Percentiles rank a stretch among this genome's conserved stretches.
Conservation (phyloP, 306 rosid species). For the Alnus rubra region DNA sequence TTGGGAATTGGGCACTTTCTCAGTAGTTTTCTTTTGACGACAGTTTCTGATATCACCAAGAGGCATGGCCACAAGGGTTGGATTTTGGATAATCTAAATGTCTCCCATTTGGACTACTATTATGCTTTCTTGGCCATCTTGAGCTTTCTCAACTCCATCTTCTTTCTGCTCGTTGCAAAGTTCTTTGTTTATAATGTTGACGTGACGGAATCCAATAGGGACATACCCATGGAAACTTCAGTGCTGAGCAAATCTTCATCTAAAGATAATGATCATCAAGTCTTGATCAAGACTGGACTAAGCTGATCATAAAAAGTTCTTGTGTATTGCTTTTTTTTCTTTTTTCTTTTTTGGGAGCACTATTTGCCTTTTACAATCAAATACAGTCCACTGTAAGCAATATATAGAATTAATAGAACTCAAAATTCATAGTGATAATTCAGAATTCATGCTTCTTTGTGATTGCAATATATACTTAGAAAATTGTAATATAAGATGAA, state of each 20-base stretch:
- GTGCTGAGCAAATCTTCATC: background rate
- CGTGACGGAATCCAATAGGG: slow-evolving; percentile 25
- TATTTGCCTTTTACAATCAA: no score
- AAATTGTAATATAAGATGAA: no score
- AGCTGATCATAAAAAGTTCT: slow-evolving; percentile 5
- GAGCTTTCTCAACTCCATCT: slow-evolving; percentile 58
- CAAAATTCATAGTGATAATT: no score
- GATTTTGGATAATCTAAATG: slow-evolving; percentile 69
- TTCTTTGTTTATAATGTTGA: slow-evolving; percentile 54
- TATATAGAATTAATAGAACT: no score
- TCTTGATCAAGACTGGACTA: slow-evolving; percentile 1
- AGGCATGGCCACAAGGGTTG: slow-evolving; percentile 58
- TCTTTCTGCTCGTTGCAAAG: slow-evolving; percentile 63
- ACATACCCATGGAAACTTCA: slow-evolving; percentile 26
- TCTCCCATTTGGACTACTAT: slow-evolving; percentile 62
- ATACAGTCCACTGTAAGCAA: no score
- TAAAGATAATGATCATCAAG: background rate
- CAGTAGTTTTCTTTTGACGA: slow-evolving; percentile 54
- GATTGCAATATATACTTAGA: no score
- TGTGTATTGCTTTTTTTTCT: no score
- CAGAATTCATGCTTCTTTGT: no score
- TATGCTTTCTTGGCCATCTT: slow-evolving; percentile 62
- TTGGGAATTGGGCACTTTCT: slow-evolving; percentile 68
- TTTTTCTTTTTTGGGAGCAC: no score
- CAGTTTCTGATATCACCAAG: slow-evolving; percentile 54